Base-by-base conservation (phyloP, 2,329 filamentous ascomycete genomes). In the Aspergillus hiratsukae region DNA sequence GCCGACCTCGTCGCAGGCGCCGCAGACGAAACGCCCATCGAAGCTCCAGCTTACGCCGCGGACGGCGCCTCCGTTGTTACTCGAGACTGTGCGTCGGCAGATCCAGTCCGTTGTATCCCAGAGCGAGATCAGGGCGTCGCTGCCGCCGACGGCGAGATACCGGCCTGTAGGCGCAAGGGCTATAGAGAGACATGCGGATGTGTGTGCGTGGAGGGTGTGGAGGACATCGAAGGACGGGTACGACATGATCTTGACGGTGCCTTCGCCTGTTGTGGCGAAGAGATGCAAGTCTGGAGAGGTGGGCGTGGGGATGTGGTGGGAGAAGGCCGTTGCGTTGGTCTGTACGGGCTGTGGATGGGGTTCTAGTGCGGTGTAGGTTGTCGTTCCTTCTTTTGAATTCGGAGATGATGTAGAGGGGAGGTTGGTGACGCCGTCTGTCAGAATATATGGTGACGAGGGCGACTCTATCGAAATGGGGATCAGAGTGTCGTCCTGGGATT, bases 61-160 rank as follows among this genome's bases (percentile, higher is more conserved):
- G 28, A 80, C 73, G 2, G 74, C 74, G 5, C 78, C 78, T 27
- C 74, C 75, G 43, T 73, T 75, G 41, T 69, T 65, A 48, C 75
- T 78, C 1, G 76, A 76, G 8, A 80, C 65, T 0, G 78, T 80
- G 41, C 78, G 75, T 27, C 72, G 74, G 58, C 78, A 80, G 52
- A 79, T 74, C 78, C 78, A 80, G 62, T 80, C 78, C 2, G 72
- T 77, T 4, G 78, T 80, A 64, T 80, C 78, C 77, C 78, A 80
- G 29, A 80, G 73, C 11, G 77, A 78, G 49, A 80, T 78, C 31
- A 80, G 69, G 10, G 78, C 76, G 64, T 80, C 78, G 52, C 75
- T 76, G 31, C 77, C 78, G 40, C 78, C 78, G 23, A 79, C 67
- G 21, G 78, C 78, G 25, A 80, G 70, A 61, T 80, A 80, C 56